Conservation (phyloP, 768 basidiomycete species). For the Cyclocybe cylindracea region DNA sequence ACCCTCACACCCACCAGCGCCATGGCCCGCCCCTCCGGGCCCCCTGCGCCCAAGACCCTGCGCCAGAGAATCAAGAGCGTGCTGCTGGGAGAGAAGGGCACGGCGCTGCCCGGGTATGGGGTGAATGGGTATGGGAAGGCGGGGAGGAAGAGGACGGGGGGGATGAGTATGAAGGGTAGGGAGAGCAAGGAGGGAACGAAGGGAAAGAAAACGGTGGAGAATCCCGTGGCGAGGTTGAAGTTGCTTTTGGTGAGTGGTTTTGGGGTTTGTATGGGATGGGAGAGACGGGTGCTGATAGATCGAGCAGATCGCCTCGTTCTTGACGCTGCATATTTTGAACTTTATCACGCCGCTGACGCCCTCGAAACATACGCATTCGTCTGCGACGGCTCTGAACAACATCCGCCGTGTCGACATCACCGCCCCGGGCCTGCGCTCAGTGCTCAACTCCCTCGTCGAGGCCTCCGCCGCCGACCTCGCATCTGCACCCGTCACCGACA, state of each 20-base stretch:
- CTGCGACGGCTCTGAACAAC: conserved; percentile 25
- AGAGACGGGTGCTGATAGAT: conserved; percentile 1
- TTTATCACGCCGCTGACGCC: conserved; percentile 86
- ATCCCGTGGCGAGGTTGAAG: conserved; percentile 87
- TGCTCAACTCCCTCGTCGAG: conserved; percentile 58
- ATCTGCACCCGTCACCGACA: conserved; percentile 4
- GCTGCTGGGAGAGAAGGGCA: conserved; percentile 40
- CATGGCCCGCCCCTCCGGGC: conserved; percentile 29
- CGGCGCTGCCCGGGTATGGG: conserved; percentile 31
- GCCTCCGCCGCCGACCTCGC: conserved; percentile 20
- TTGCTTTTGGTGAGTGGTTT: conserved; percentile 67
- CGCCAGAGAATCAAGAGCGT: conserved; percentile 31
- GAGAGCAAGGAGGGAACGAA: conserved; percentile 23
- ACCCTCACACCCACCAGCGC: conserved; percentile 24
- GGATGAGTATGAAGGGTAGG: conserved; percentile 2
- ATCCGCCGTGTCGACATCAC: conserved; percentile 71
- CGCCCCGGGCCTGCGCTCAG: conserved; percentile 55
- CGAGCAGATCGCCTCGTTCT: conserved; percentile 80
- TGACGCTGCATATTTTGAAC: conserved; percentile 89
- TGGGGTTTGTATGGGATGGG: neutral
- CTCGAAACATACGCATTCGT: conserved; percentile 37
- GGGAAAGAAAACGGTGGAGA: conserved; percentile 54
- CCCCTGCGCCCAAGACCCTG: conserved; percentile 26
- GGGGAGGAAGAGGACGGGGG: conserved; percentile 4
- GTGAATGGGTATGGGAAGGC: neutral